Base-by-base conservation (phyloP, 805 yeast genomes). In the Lachancea quebecensis region DNA sequence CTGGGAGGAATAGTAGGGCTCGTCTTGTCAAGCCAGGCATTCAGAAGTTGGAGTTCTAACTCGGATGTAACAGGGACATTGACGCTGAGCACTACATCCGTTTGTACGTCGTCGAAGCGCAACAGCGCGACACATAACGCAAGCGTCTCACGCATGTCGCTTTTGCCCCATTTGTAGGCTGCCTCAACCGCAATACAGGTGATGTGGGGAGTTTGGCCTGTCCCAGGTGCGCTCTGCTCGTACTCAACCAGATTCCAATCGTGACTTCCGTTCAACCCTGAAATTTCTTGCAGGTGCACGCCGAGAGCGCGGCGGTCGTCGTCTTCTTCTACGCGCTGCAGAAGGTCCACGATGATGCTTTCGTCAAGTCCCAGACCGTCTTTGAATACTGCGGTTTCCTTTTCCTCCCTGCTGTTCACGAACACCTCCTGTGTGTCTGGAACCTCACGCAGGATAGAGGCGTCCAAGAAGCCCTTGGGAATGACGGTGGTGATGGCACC, bases 391-490 rank as follows among this genome's bases (percentile, higher is more conserved):
- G 64, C 64, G 30, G 66, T 66, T 18, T 51, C 39, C 3, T 49
- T 48, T 14, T 60, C 60, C 7, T 63, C 61, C 6, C 68, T 54
- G 11, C 64, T 56, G 41, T 73, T 73, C 2, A 90, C 78, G 62
- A 76, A 93, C 21, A 91, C 96, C 62, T 91, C 99, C 60, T 93
- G 98, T 1, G 89, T 81, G 57, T 93, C 97, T 0, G 99, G 98
- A 2, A 93, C 78, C 49, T 86, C 86, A 46, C 99, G 70, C 40
- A 90, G 60, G 32, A 70, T 62, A 1, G 95, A 83, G 0, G 89
- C 96, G 62, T 93, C 97, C 1, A 82, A 58, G 40, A 82, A 71
- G 0, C 75, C 76, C 1, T 53, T 46, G 0, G 96, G 95, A 4
- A 89, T 47, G 2, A 62, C 64, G 0, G 79, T 72, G 2, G 71